A percentile compares a stretch with the other conserved stretches of the same genome.
Conservation (phyloP, 1,139 yeast species). For the Yamadazyma spencermartinsiae region DNA sequence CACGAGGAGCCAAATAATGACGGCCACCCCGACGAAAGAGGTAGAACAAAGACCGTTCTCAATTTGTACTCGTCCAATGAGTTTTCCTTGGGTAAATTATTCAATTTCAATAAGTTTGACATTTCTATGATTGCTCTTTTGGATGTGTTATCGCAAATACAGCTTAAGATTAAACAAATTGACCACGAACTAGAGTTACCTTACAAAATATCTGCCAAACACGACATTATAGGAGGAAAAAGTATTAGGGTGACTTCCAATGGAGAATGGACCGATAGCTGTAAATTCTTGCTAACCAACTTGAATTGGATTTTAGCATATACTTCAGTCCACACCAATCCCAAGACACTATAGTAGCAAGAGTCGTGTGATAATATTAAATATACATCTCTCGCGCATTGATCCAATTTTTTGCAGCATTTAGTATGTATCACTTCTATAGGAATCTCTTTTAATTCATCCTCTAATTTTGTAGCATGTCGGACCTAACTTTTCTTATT, state of each 20-base stretch:
- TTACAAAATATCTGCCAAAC: conserved; percentile 49
- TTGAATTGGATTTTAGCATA: conserved; percentile 56
- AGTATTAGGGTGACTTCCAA: conserved; percentile 73
- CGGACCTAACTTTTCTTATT: not conserved
- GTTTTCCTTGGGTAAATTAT: conserved; percentile 64
- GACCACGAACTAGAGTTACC: conserved; percentile 73
- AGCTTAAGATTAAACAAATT: conserved; percentile 42
- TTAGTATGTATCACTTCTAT: not conserved
- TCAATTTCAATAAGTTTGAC: conserved; percentile 71
- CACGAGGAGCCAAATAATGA: conserved; percentile 22
- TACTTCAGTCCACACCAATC: conserved; percentile 30
- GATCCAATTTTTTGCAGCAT: conserved; percentile 3
- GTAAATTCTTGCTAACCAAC: conserved; percentile 77
- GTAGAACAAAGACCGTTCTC: conserved; percentile 27
- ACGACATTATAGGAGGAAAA: conserved; percentile 74
- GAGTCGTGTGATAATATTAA: not conserved
- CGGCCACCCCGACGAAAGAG: conserved; percentile 2
- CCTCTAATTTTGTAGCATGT: not conserved
- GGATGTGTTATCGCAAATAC: conserved; percentile 61
- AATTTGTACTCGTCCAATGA: conserved; percentile 67
- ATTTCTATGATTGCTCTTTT: conserved; percentile 75
- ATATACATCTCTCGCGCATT: not conserved
- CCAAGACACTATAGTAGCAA: not conserved
- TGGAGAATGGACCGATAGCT: conserved; percentile 88
- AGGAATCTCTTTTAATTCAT: not conserved